These are phyloP conservation scores for Coniochaeta sp. DNA, from an alignment of 2,329 filamentous ascomycete species.

Conservation along the genomic window DNA sequence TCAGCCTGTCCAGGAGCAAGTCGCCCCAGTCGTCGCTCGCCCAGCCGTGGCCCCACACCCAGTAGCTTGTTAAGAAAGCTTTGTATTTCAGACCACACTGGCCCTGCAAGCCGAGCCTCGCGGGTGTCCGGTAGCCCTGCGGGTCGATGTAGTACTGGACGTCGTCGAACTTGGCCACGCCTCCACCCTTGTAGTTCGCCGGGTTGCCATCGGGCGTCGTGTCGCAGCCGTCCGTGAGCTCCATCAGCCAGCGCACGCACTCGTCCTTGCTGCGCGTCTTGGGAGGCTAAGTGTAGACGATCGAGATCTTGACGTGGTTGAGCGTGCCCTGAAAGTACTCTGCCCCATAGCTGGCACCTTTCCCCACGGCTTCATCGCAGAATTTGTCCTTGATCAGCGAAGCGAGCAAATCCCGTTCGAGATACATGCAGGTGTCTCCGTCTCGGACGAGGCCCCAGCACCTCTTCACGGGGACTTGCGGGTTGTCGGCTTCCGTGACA, in stretches of 20 bases:
- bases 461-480: neutral
- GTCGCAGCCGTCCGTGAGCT: neutral
- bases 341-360: neutral
- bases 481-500: neutral
- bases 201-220: neutral
- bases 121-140: neutral
- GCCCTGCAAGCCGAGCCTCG: neutral
- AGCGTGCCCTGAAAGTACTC: neutral
- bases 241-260: neutral
- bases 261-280: neutral
- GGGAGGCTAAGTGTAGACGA: neutral
- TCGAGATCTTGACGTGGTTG: neutral
- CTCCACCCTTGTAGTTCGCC: neutral
- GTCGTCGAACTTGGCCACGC: neutral
- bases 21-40: neutral
- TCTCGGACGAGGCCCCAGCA: neutral
- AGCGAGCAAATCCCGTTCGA: neutral
- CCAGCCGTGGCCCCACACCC: neutral
- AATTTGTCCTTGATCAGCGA: neutral
- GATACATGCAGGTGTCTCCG: neutral
- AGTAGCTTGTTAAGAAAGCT: neutral
- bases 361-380: neutral
- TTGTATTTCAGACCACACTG: neutral
- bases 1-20: neutral
- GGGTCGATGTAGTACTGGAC: neutral